Evolutionary conservation across 352 stramenopile species (phyloP), one percentile per base, ranked within the genome.

Genomic region (Pythium rishiriense): DNA sequence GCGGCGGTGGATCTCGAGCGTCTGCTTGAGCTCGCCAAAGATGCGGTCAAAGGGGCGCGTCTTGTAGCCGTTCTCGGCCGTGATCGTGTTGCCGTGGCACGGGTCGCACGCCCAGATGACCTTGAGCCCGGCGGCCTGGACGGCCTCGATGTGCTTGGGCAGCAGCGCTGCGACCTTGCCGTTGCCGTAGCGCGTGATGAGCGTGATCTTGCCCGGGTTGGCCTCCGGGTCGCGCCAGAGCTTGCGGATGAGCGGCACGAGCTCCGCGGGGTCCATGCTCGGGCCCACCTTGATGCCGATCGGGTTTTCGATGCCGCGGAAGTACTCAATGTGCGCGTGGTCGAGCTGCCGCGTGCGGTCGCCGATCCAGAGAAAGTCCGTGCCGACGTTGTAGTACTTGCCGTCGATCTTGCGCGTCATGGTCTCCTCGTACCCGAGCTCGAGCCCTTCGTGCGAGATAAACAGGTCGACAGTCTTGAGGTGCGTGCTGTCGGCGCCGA

Each of bases 341-440:
- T 99, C 97, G 19, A 99, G 85, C 79, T 99, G 91, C 49, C 97
- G 87, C 60, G 97, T 99, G 56, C 97, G 93, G 82, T 99, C 97
- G 51, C 97, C 97, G 60, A 99, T 98, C 97, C 97, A 99, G 26
- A 99, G 75, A 78, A 99, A 99, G 77, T 99, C 96, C 6, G 96
- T 97, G 25, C 96, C 98, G 50, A 98, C 97, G 81, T 99, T 98
- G 81, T 99, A 99, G 80, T 85, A 99, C 72, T 97, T 97, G 63
- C 91, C 85, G 63, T 91, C 69, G 67, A 98, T 90, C 64, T 98
- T 58, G 58, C 96, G 88, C 25, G 97, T 99, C 80, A 99, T 93
- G 14, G 97, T 97, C 82, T 99, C 83, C 76, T 99, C 97, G 73
- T 99, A 99, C 0, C 88, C 96, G 22, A 99, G 85, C 62, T 99